Percentiles rank a stretch among this genome's conserved stretches.
phyloP scores from a whole-genome alignment of 352 stramenopile genomes.

The Pythium phragmitis region DNA sequence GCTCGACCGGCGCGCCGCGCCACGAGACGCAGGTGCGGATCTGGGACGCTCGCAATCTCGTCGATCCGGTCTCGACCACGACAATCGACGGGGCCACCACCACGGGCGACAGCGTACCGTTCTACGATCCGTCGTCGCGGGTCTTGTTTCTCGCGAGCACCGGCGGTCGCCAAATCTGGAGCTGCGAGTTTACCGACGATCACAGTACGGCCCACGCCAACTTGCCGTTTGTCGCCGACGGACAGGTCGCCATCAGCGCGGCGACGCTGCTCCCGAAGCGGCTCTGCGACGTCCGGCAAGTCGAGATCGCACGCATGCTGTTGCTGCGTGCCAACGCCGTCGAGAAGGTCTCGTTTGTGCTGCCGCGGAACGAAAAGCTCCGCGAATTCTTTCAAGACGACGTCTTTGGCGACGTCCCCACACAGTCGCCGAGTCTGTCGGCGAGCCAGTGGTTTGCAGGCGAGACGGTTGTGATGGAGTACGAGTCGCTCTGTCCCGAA shows the following conservation, averaged over 20 bases:
- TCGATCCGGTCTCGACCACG: constrained; percentile 53
- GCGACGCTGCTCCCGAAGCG: constrained; percentile 63
- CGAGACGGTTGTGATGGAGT: constrained; percentile 33
- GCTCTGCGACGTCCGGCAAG: constrained; percentile 59
- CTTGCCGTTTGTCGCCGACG: constrained; percentile 56
- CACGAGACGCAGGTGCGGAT: constrained; percentile 72
- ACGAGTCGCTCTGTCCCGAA: constrained; percentile 56
- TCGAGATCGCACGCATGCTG: constrained; percentile 68
- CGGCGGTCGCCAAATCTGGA: constrained; percentile 70
- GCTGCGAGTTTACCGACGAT: constrained; percentile 61
- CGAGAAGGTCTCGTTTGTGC: constrained; percentile 59
- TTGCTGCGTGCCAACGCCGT: constrained; percentile 53
- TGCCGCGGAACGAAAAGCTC: constrained; percentile 66
- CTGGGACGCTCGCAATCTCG: constrained; percentile 70
- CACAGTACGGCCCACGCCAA: constrained; percentile 46
- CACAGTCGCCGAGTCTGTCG: constrained; percentile 32
- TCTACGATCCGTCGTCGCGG: constrained; percentile 67
- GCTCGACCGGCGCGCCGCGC: constrained; percentile 52
- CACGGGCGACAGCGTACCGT: constrained; percentile 33
- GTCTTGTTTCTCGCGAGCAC: constrained; percentile 69
- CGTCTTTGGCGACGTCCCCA: constrained; percentile 48
- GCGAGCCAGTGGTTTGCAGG: constrained; percentile 55
- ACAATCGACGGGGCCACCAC: constrained; percentile 40
- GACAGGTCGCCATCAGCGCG: constrained; percentile 48
- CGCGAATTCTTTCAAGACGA: constrained; percentile 83